Base-by-base conservation (phyloP, 148 eudicot species). In the Amaranthus cruentus region DNA sequence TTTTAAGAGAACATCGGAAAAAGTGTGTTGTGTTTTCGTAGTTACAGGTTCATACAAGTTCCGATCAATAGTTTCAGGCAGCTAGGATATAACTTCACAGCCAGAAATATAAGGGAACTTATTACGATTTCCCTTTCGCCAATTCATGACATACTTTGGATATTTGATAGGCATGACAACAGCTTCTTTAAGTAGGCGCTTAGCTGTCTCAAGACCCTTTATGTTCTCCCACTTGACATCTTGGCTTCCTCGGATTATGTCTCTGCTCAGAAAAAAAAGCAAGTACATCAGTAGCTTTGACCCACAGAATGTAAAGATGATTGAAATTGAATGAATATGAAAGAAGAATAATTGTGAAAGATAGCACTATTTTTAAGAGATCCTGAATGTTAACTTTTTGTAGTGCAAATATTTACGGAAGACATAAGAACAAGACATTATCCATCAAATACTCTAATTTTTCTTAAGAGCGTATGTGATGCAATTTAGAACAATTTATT, bases 151-250 rank as follows among this genome's bases (percentile, higher is more conserved):
- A 73, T 82, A 90, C 97, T 87, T 91, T 64, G 99, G 99, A 86
- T 95, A 95, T 82, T 95, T 95, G 68, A 95, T 95, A 44, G 99
- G 99, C 99, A 95, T 92, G 71, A 95, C 99, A 81, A 95, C 99
- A 55, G 99, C 99, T 87, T 95, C 97, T 88, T 95, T 95, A 69
- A 95, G 92, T 77, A 95, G 87, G 49, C 88, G 87, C 82, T 95
- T 95, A 69, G 99, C 97, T 82, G 79, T 95, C 83, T 86, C 97
- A 61, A 95, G 84, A 63, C 99, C 99, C 80, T 95, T 95, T 71
- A 95, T 90, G 83, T 83, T 88, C 76, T 91, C 97, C 99, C 97
- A 92, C 72, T 83, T 91, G 70, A 95, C 96, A 72, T 91, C 96
- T 79, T 97, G 94, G 83, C 81, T 92, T 67, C 96, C 92, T 68